phyloP scores from a whole-genome alignment of 306 rosid genomes.

The Rosa chinensis region DNA sequence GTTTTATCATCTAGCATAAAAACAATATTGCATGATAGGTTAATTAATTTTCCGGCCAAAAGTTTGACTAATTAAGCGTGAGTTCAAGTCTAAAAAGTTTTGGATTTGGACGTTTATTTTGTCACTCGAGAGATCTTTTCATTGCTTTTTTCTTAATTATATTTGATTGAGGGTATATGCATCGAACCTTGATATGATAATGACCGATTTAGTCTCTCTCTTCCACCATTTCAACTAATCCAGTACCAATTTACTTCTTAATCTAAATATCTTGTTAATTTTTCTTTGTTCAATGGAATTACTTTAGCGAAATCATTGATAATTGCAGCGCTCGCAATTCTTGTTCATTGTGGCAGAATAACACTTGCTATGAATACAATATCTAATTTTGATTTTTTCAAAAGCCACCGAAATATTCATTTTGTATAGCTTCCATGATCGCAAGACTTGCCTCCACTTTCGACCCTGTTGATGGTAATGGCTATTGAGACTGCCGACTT shows the following conservation, averaged over 20 bases:
- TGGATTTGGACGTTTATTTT: neutral
- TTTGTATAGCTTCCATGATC: neutral
- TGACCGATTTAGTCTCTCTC: neutral
- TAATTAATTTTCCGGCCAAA: neutral
- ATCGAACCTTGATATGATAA: neutral
- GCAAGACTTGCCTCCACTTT: neutral
- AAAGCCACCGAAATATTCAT: too few species aligned
- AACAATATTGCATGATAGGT: neutral
- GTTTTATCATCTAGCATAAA: constrained; percentile 2
- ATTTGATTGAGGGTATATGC: neutral
- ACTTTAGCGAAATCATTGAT: neutral
- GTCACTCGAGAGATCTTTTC: too few species aligned
- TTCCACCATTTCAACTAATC: neutral
- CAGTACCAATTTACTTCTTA: too few species aligned
- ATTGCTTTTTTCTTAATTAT: too few species aligned
- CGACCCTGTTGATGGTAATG: neutral
- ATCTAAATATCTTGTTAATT: neutral
- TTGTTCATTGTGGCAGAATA: neutral
- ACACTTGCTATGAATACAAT: neutral
- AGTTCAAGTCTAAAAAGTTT: neutral
- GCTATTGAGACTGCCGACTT: too few species aligned
- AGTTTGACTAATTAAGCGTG: neutral
- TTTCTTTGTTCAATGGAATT: neutral
- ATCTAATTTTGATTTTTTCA: too few species aligned
- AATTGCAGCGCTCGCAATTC: neutral